Evolutionary conservation across 2,329 filamentous ascomycete genomes (phyloP), one percentile per base, ranked within the genome.

Genomic region (Botryotinia calthae): DNA sequence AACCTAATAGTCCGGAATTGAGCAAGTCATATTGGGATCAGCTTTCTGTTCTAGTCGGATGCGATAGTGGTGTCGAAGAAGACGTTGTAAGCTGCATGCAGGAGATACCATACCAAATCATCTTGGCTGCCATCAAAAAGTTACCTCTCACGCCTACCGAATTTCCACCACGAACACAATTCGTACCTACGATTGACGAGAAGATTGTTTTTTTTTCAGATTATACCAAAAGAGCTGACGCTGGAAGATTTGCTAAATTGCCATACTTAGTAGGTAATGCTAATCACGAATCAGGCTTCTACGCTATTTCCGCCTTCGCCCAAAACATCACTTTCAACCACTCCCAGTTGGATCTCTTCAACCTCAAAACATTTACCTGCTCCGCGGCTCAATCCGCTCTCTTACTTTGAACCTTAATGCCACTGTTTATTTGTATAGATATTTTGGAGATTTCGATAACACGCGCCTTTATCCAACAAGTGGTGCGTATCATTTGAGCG

Each of bases 351-450:
- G 70, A 76, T 51, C 75, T 70, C 6, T 77, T 81, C 64, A 81
- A 80, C 63, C 70, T 78, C 14, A 74, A 77, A 42, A 76, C 75
- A 16, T 82, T 81, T 67, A 85, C 74, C 34, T 82, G 82, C 73
- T 79, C 81, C 8, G 73, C 77, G 3, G 78, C 79, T 1, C 70
- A 76, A 71, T 71, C 76, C 34, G 77, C 79, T 54, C 77, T 80
- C 63, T 71, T 74, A 34, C 75, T 34, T 61, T 80, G 3, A 64
- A 37, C 2, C 73, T 73, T 0, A 76, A 76, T 0, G 78, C 77
- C 25, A 81, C 82, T 4, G 82, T 80, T 0, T 84, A 81, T 81
- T 73, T 82, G 51, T 83, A 83, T 67, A 75, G 80, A 20, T 84
- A 81, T 66, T 78, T 81, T 40, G 82, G 81, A 20, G 78, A 79